Evolutionary conservation across 352 stramenopile species (phyloP).

Genomic region (Albugo candida): DNA sequence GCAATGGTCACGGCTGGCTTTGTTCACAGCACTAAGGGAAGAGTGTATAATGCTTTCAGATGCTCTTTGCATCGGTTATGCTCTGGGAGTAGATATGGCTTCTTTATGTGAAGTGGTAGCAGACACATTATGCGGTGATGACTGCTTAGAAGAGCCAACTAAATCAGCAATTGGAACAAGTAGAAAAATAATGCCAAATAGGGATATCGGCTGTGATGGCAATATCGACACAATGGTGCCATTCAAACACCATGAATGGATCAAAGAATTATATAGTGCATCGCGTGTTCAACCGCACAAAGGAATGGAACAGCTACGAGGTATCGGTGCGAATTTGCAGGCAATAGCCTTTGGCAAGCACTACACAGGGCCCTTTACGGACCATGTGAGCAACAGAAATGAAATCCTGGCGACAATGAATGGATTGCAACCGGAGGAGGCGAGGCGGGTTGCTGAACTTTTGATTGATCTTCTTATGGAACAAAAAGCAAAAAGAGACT

Average conservation of each 20-base stretch:
- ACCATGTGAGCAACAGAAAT: constrained; percentile 12
- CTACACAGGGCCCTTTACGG: constrained; percentile 13
- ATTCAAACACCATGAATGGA: constrained; percentile 19
- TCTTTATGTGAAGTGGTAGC: constrained; percentile 68
- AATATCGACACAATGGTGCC: no score
- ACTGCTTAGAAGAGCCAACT: no score
- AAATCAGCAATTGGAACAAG: no score
- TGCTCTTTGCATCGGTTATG: constrained; percentile 68
- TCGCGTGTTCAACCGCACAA: constrained; percentile 47
- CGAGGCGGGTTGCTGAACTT: constrained; percentile 25
- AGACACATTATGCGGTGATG: constrained; percentile 37
- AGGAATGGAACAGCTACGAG: constrained; percentile 42
- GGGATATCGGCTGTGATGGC: no score
- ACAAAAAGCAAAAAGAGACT: constrained; percentile 23
- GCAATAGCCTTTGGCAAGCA: constrained; percentile 35
- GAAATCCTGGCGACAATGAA: constrained; percentile 4
- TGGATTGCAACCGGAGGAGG: constrained; percentile 14
- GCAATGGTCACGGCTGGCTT: constrained; percentile 60
- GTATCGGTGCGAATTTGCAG: constrained; percentile 21
- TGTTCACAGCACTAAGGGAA: constrained; percentile 50
- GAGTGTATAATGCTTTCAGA: constrained; percentile 36
- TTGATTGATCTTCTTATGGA: constrained; percentile 39
- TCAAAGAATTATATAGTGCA: constrained; percentile 53
- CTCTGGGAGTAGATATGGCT: constrained; percentile 72
- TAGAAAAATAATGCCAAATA: no score